These are phyloP conservation scores for Suillus fuscotomentosus DNA, from an alignment of 768 basidiomycete species.

Conservation along the genomic window DNA sequence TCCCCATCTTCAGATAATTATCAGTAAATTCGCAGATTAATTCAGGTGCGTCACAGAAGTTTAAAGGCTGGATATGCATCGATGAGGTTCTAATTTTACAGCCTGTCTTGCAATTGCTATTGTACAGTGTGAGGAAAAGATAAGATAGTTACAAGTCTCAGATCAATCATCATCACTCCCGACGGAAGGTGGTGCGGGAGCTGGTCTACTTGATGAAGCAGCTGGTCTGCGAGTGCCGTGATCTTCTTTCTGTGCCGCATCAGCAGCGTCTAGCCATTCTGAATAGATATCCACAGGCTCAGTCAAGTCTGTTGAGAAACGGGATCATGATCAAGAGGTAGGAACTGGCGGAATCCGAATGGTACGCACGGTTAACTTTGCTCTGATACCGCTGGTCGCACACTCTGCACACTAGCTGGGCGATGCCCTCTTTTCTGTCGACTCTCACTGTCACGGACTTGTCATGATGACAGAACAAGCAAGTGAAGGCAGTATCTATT, in stretches of 20 bases:
- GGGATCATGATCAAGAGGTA: constrained; percentile 13
- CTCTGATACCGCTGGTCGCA: constrained; percentile 88
- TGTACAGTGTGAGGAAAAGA: constrained; percentile 20
- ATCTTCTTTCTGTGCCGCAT: constrained; percentile 72
- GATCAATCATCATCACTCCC: constrained; percentile 54
- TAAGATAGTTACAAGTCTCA: constrained; percentile 7
- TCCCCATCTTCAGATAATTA: neutral
- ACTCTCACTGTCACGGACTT: constrained; percentile 83
- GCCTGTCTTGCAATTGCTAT: constrained; percentile 11
- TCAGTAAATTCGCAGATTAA: neutral
- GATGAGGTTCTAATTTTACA: neutral
- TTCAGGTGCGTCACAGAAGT: neutral
- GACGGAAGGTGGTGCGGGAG: constrained; percentile 32
- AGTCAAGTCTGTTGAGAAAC: constrained; percentile 60
- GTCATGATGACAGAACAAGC: constrained; percentile 88
- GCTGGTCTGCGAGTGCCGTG: constrained; percentile 50
- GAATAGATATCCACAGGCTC: constrained; percentile 90
- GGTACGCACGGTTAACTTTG: constrained; percentile 75
- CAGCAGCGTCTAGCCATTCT: constrained; percentile 89
- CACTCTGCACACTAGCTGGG: constrained; percentile 76
- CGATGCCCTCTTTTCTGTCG: constrained; percentile 83
- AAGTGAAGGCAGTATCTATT: constrained; percentile 80
- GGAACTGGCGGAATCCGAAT: neutral
- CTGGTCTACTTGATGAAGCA: constrained; percentile 47
- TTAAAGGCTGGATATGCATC: neutral